A percentile compares a stretch with the other conserved stretches of the same genome.
These are phyloP conservation scores for Phyllostachys edulis DNA, from an alignment of 176 grass and related monocot species.

Conservation along the genomic window DNA sequence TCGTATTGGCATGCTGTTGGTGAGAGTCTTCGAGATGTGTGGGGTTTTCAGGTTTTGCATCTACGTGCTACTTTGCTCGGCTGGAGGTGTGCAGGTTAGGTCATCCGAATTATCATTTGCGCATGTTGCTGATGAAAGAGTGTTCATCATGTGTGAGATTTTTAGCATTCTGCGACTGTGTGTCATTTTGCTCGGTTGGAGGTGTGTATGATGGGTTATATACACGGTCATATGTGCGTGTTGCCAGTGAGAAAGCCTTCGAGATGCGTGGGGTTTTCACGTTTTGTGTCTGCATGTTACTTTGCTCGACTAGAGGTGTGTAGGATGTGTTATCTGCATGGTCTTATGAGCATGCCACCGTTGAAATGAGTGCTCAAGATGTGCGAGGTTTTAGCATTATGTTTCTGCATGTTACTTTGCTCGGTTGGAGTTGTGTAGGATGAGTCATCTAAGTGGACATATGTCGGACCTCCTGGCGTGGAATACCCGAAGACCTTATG, in stretches of 20 bases:
- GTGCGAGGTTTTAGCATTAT: neutral
- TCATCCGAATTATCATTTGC: too few species aligned
- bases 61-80: too few species aligned
- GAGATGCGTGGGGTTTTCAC: neutral
- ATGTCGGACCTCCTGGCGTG: too few species aligned
- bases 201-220: neutral
- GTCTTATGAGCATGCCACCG: too few species aligned
- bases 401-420: neutral
- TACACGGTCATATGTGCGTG: neutral
- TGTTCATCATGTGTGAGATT: neutral
- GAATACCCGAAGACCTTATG: too few species aligned
- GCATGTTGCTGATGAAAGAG: too few species aligned
- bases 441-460: neutral
- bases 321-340: neutral
- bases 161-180: too few species aligned
- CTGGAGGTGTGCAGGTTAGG: too few species aligned
- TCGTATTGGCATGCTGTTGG: too few species aligned
- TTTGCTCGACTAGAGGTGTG: neutral
- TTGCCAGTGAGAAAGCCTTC: neutral
- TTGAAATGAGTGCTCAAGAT: neutral
- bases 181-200: neutral
- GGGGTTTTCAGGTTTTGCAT: too few species aligned
- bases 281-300: neutral
- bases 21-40: too few species aligned
- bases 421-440: neutral